A percentile compares a stretch with the other conserved stretches of the same genome.
phyloP scores from a whole-genome alignment of 2,329 filamentous ascomycete genomes.

The Neopestalotiopsis clavispora region DNA sequence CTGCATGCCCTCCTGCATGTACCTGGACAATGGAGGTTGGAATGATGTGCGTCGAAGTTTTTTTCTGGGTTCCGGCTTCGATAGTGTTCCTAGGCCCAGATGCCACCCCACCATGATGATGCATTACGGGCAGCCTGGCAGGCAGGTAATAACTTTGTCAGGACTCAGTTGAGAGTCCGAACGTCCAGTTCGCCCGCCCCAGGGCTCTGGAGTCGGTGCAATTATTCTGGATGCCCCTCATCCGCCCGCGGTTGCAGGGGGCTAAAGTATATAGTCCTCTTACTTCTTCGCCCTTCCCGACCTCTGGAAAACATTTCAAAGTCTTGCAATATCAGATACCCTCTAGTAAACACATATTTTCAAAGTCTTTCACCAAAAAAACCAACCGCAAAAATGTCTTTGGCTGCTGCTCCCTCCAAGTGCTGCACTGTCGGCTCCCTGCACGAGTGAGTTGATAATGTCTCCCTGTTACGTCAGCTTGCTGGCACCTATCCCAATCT shows the following conservation, averaged over 20 bases:
- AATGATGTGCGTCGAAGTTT: neutral
- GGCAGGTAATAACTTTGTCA: neutral
- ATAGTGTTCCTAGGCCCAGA: neutral
- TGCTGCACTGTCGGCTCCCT: slow-evolving; percentile 60
- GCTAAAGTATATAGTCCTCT: neutral
- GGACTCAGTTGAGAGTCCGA: no score
- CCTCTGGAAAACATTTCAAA: neutral
- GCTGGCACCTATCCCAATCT: slow-evolving; percentile 2
- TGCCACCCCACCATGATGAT: neutral
- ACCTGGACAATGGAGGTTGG: neutral
- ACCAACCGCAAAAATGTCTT: slow-evolving; percentile 8
- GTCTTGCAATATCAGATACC: neutral
- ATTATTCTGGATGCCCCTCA: slow-evolving; percentile 2
- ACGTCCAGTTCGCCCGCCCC: neutral
- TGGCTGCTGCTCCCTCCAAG: slow-evolving; percentile 52
- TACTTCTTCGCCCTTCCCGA: neutral
- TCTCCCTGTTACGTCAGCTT: neutral
- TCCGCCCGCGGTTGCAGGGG: neutral
- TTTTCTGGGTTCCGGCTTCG: neutral
- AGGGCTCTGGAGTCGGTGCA: neutral
- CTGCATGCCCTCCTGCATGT: no score
- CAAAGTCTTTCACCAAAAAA: neutral
- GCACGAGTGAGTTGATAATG: slow-evolving; percentile 51
- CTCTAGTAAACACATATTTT: neutral
- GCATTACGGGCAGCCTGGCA: neutral